Evolutionary conservation across 2,329 filamentous ascomycete species (phyloP).

Genomic region (Alternaria arborescens): DNA sequence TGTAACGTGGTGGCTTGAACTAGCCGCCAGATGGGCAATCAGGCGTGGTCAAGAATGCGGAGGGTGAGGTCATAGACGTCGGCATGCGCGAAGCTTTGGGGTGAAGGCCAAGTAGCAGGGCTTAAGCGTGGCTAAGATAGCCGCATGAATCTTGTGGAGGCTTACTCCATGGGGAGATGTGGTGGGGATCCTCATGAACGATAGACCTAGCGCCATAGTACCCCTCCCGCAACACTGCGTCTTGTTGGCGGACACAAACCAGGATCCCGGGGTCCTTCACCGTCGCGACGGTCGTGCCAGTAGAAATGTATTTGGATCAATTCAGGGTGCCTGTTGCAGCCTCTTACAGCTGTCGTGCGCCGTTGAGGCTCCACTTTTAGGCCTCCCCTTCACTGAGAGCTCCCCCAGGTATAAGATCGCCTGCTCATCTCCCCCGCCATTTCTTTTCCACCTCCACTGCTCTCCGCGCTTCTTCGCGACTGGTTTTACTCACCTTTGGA

Average conservation of each 20-base stretch:
- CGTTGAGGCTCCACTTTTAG: conserved; percentile 17
- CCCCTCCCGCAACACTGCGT: conserved; percentile 12
- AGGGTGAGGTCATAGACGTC: conserved; percentile 16
- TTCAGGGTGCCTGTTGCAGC: neutral
- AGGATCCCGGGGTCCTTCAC: conserved; percentile 9
- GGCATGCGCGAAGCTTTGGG: conserved; percentile 13
- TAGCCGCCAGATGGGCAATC: neutral
- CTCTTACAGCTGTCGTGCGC: conserved; percentile 14
- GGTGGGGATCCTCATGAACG: conserved; percentile 16
- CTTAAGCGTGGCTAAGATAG: conserved; percentile 15
- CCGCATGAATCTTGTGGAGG: conserved; percentile 11
- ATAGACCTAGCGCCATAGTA: conserved; percentile 7
- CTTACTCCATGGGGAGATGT: conserved; percentile 17
- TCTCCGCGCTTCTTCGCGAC: neutral
- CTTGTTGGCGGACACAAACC: conserved; percentile 9
- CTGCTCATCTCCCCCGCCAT: conserved; percentile 6
- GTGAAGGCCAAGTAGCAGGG: conserved; percentile 6
- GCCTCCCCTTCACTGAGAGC: conserved; percentile 14
- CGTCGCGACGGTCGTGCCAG: neutral
- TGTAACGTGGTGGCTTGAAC: conserved; percentile 14
- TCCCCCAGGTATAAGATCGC: conserved; percentile 15
- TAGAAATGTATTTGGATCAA: neutral
- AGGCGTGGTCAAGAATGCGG: neutral
- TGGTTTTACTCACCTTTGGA: neutral
- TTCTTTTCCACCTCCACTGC: conserved; percentile 5